A percentile compares a stretch with the other conserved stretches of the same genome.
phyloP scores from a whole-genome alignment of 2,329 filamentous ascomycete genomes.

The Stemphylium vesicarium region DNA sequence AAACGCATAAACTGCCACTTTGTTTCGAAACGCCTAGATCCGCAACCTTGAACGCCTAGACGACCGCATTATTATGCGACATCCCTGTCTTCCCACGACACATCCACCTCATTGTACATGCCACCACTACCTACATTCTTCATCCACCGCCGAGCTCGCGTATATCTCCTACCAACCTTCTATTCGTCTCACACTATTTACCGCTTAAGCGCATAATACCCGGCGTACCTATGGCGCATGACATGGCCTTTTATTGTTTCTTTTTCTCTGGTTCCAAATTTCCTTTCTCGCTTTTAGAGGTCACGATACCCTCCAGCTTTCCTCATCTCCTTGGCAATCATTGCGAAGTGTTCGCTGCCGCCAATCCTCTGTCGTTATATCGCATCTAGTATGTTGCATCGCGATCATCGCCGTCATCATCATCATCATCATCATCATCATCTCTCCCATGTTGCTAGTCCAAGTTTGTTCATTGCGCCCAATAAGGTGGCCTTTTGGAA shows the following conservation, averaged over 20 bases:
- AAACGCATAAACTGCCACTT: slow-evolving; percentile 13
- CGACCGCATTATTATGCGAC: slow-evolving; percentile 3
- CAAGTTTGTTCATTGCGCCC: not conserved
- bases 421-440: not conserved
- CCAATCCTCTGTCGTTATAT: slow-evolving; percentile 19
- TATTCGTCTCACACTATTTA: not conserved
- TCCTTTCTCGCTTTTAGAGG: slow-evolving; percentile 6
- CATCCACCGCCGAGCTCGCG: not conserved
- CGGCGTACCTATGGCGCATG: slow-evolving; percentile 16
- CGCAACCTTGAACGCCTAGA: slow-evolving; percentile 17
- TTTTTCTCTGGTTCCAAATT: not conserved
- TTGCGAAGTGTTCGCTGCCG: slow-evolving; percentile 23
- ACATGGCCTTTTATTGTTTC: not conserved
- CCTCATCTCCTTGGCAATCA: slow-evolving; percentile 1
- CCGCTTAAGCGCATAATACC: slow-evolving; percentile 17
- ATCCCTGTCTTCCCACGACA: slow-evolving; percentile 1
- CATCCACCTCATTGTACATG: not conserved
- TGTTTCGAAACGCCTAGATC: slow-evolving; percentile 23
- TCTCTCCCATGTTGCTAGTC: not conserved
- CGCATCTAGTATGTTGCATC: slow-evolving; percentile 23
- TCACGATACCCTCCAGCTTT: slow-evolving; percentile 15
- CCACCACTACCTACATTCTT: not conserved
- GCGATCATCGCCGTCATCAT: not conserved
- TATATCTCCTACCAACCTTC: not conserved
- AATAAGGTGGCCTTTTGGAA: not conserved